A percentile compares a stretch with the other conserved stretches of the same genome.
Conservation (phyloP, 352 stramenopile genomes). For the Phytophthora sansomeana region DNA sequence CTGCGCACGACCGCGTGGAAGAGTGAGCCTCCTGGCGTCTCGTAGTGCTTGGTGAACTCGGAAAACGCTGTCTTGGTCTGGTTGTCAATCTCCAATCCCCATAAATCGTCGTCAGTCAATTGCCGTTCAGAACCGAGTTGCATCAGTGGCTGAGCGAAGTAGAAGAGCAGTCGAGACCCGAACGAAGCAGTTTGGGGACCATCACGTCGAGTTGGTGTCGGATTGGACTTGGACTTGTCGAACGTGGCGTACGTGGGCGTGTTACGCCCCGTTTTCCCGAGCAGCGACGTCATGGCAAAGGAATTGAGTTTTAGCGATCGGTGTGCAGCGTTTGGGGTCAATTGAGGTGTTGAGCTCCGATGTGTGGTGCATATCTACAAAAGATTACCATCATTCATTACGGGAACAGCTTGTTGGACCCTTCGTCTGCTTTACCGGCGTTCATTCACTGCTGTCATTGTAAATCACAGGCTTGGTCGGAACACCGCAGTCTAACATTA, state of each 20-base stretch:
- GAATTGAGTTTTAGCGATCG: neutral
- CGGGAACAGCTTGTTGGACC: no score
- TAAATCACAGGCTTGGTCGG: no score
- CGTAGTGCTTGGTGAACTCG: constrained; percentile 33
- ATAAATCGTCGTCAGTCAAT: constrained; percentile 41
- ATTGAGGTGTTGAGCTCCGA: no score
- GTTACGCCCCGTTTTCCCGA: constrained; percentile 5
- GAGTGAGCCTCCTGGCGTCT: constrained; percentile 18
- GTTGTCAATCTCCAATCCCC: constrained; percentile 32
- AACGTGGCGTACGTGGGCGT: constrained; percentile 17
- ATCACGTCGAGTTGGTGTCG: neutral
- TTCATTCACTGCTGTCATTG: no score
- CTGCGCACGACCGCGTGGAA: constrained; percentile 28
- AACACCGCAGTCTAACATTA: no score
- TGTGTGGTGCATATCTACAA: no score
- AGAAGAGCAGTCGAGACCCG: constrained; percentile 40
- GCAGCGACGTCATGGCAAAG: constrained; percentile 8
- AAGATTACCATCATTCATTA: no score
- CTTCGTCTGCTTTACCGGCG: no score
- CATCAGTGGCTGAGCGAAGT: constrained; percentile 42
- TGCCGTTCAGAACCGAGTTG: constrained; percentile 34
- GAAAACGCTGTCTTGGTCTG: constrained; percentile 25
- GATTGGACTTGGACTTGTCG: constrained; percentile 6
- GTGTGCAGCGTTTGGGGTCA: no score
- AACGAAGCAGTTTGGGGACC: constrained; percentile 15